Evolutionary conservation across 805 yeast species (phyloP).

Genomic region (Starmerella etchellsii): DNA sequence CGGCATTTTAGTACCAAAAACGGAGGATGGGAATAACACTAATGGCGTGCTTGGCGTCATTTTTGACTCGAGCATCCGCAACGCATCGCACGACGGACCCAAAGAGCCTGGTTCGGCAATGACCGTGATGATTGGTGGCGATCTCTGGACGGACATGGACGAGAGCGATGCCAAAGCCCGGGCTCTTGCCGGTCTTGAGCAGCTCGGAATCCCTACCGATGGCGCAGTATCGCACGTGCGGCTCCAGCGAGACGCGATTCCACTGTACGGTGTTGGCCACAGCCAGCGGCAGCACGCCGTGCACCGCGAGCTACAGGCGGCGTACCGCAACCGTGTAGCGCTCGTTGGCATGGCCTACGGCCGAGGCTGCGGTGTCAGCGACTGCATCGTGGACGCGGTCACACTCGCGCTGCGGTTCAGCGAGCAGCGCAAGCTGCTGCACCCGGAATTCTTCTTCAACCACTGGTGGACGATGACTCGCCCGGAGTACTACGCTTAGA

Average conservation of each 20-base stretch:
- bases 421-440: conserved; percentile 23
- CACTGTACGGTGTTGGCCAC: conserved; percentile 69
- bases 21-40: conserved; percentile 33
- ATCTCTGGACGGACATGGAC: conserved; percentile 32
- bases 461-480: conserved; percentile 21
- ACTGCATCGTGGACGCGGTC: conserved; percentile 56
- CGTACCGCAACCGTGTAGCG: conserved; percentile 34
- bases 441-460: conserved; percentile 24
- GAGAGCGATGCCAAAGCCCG: conserved; percentile 19
- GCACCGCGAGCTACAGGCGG: conserved; percentile 25
- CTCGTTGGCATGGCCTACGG: conserved; percentile 74
- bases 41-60: conserved; percentile 69
- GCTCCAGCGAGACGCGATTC: conserved; percentile 50
- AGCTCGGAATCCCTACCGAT: conserved; percentile 24
- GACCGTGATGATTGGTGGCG: conserved; percentile 89
- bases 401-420: conserved; percentile 38
- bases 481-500: conserved; percentile 21
- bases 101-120: conserved; percentile 43
- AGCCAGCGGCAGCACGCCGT: conserved; percentile 32
- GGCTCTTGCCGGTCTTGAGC: conserved; percentile 31
- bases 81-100: conserved; percentile 25
- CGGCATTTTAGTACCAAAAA: conserved; percentile 74
- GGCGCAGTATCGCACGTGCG: conserved; percentile 25
- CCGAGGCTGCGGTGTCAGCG: conserved; percentile 80
- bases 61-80: conserved; percentile 76